Evolutionary conservation across 352 stramenopile genomes (phyloP).

Genomic region (Pythium coloratum): DNA sequence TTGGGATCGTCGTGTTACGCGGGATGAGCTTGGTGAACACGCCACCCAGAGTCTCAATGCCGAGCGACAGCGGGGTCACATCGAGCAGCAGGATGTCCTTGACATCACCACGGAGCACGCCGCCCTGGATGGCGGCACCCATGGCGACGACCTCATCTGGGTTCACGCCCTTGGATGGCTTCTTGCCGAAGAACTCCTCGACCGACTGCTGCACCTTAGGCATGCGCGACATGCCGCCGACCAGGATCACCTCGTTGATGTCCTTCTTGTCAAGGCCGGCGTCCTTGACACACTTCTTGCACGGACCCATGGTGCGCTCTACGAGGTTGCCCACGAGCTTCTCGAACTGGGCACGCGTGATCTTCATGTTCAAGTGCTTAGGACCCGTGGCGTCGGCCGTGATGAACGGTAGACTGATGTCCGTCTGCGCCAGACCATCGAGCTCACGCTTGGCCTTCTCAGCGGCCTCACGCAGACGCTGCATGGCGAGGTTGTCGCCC

Average conservation of each 20-base stretch:
- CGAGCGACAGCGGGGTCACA: constrained; percentile 84
- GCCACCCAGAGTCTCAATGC: constrained; percentile 84
- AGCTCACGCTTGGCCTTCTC: constrained; percentile 95
- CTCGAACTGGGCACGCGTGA: constrained; percentile 91
- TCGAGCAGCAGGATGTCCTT: constrained; percentile 87
- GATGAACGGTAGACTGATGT: constrained; percentile 89
- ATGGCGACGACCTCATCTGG: constrained; percentile 81
- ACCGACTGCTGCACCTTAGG: constrained; percentile 56
- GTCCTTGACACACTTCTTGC: constrained; percentile 82
- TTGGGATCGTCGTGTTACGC: constrained; percentile 86
- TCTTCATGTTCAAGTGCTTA: constrained; percentile 92
- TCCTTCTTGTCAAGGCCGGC: constrained; percentile 86
- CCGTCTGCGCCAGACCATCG: no score
- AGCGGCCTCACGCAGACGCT: constrained; percentile 90
- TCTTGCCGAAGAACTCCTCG: constrained; percentile 59
- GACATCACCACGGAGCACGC: no score
- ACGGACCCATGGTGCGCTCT: constrained; percentile 85
- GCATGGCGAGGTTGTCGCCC: constrained; percentile 86
- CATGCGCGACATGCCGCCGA: constrained; percentile 67
- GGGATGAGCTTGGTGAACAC: constrained; percentile 89
- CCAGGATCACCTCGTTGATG: constrained; percentile 77
- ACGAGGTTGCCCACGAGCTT: no score
- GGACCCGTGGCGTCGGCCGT: no score
- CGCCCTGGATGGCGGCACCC: constrained; percentile 75
- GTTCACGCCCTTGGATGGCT: constrained; percentile 76